Conservation (phyloP, 1,284 basidiomycete species). For the Cystobasidium slooffiae region DNA sequence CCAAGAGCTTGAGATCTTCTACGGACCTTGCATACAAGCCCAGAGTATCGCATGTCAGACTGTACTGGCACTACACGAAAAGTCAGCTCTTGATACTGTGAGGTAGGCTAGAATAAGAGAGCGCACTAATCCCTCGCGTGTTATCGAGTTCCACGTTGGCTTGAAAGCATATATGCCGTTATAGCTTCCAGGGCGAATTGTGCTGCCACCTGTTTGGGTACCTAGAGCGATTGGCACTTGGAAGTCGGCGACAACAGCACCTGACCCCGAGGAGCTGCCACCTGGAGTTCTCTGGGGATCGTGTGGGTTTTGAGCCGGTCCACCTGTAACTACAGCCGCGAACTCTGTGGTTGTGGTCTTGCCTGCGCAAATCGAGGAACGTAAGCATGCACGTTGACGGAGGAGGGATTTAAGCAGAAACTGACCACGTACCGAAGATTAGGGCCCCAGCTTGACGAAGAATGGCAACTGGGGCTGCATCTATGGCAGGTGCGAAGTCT, state of each 20-base stretch:
- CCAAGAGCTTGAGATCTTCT: constrained; percentile 53
- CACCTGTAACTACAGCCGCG: constrained; percentile 45
- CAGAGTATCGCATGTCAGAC: constrained; percentile 51
- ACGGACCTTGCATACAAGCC: constrained; percentile 53
- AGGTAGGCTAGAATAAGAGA: too few relatives aligned
- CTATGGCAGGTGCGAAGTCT: constrained; percentile 47
- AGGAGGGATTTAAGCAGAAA: neutral
- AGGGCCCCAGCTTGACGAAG: constrained; percentile 51
- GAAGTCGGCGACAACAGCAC: constrained; percentile 54
- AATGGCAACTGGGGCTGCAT: constrained; percentile 50
- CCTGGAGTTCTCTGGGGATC: constrained; percentile 53
- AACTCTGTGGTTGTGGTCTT: constrained; percentile 54
- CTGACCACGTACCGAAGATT: constrained; percentile 47
- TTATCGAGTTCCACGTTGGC: constrained; percentile 55
- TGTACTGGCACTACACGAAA: neutral
- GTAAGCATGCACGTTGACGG: neutral
- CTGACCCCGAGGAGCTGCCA: constrained; percentile 54
- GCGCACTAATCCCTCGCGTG: constrained; percentile 50
- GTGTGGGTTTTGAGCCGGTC: constrained; percentile 50
- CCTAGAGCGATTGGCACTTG: constrained; percentile 54
- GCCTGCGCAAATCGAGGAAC: constrained; percentile 1
- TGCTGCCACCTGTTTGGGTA: constrained; percentile 52
- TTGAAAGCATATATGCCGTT: constrained; percentile 55
- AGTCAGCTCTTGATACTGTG: neutral
- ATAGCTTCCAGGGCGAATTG: constrained; percentile 54